phyloP scores from a whole-genome alignment of 805 yeast genomes.

The Komagataella phaffii region DNA sequence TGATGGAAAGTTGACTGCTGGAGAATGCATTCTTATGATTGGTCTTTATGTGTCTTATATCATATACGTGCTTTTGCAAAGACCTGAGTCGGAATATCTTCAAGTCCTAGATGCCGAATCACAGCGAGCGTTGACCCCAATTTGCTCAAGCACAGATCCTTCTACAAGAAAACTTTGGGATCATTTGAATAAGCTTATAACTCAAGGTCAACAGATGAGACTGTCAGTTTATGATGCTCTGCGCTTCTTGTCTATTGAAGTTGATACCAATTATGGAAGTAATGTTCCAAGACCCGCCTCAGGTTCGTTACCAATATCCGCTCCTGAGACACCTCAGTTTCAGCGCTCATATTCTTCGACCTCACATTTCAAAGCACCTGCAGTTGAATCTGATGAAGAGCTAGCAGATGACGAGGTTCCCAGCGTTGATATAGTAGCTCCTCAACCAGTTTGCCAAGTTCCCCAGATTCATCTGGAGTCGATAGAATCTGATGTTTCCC shows the following conservation, averaged over 20 bases:
- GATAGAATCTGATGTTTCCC: neutral
- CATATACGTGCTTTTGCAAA: neutral
- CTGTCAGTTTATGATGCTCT: conserved; percentile 18
- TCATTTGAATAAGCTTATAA: neutral
- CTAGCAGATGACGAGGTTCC: neutral
- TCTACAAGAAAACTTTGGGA: neutral
- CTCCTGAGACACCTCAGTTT: neutral
- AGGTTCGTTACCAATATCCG: neutral
- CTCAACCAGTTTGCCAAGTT: neutral
- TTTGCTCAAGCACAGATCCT: neutral
- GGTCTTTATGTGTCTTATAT: conserved; percentile 47
- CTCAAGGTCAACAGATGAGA: conserved; percentile 5
- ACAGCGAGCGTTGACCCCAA: neutral
- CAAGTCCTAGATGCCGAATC: neutral
- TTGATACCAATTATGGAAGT: neutral
- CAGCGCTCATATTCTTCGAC: neutral
- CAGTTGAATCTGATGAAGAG: neutral
- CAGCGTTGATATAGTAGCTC: neutral
- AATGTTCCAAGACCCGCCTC: neutral
- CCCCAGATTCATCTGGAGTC: neutral
- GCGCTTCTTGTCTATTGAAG: conserved; percentile 5
- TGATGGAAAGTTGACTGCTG: conserved; percentile 38
- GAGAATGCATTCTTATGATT: conserved; percentile 48
- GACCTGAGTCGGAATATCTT: neutral
- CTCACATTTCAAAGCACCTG: neutral